phyloP scores from a whole-genome alignment of 257 asterid genomes.

The Solanum commersonii region DNA sequence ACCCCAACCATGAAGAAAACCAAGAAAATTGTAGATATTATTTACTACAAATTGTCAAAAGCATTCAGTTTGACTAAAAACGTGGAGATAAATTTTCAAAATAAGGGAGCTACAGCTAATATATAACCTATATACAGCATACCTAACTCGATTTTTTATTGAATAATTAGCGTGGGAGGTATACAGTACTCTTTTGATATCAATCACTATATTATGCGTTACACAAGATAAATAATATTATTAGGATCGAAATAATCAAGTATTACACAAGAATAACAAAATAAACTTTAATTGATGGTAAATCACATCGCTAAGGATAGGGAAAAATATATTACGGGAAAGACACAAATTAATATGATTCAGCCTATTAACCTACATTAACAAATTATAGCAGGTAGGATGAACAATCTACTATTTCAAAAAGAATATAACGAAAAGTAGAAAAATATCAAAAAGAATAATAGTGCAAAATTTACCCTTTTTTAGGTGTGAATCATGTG shows the following conservation, averaged over 20 bases:
- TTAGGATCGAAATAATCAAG: not conserved
- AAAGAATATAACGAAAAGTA: not conserved
- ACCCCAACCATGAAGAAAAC: not conserved
- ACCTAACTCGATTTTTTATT: not conserved
- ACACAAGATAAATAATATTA: not conserved
- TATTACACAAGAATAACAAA: not conserved
- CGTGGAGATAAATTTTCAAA: not conserved
- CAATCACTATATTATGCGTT: not conserved
- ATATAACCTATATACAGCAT: not conserved
- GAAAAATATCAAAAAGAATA: not conserved
- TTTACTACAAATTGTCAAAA: not conserved
- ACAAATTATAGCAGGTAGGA: not conserved
- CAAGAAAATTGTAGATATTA: not conserved
- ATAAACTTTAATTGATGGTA: not conserved
- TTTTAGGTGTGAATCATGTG: no score
- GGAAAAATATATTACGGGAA: not conserved
- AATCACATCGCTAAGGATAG: not conserved
- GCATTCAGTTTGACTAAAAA: not conserved
- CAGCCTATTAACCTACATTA: not conserved
- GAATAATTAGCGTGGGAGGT: not conserved
- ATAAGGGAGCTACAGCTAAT: not conserved
- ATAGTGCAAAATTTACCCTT: not conserved
- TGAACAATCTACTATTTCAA: not conserved
- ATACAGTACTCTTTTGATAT: not conserved
- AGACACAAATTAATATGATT: not conserved